Base-by-base conservation (phyloP, 2,329 filamentous ascomycete species). In the Fusarium sp. region DNA sequence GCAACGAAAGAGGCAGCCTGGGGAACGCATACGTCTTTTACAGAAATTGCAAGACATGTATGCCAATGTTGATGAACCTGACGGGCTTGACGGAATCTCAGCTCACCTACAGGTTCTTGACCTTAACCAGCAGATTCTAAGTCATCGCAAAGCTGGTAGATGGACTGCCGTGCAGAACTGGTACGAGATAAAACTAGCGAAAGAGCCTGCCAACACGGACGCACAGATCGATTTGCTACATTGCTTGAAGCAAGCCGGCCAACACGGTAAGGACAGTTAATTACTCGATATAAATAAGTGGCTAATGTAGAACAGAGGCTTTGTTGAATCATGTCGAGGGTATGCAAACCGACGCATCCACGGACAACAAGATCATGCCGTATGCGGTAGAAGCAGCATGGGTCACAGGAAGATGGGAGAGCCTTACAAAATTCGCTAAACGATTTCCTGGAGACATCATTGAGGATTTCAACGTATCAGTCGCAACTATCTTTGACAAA, bases 101-200 rank as follows among this genome's bases (percentile, higher is more conserved):
- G 90, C 94, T 22, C 92, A 96, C 77, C 84, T 98, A 5, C 91
- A 92, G 62, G 89, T 94, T 13, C 84, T 98, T n/a, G 93, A 97
- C 71, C 91, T 98, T 52, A 92, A 97, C 65, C 95, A 98, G 78
- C 94, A 98, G 78, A 92, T 98, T 32, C 85, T 98, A 58, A 94
- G 97, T 74, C 94, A 99, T 80, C 90, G 92, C 61, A 98, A 97
- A 79, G 93, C 94, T 22, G 96, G 96, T 6, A 87, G 94, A 67
- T 99, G 96, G 94, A 91, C 93, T 18, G 93, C 95, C 54, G 96
- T 94, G 25, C 96, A 98, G 81, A 97, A 93, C 69, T 99, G 97
- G 96, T 98, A 98, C 79, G 94, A 99, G 78, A 90, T 97, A 70
- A 91, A 94, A 69, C 85, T 98, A 34, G 91, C 92, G 5, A 90